Base-by-base conservation (phyloP, 495 filamentous ascomycete genomes). In the Podospora appendiculata region DNA sequence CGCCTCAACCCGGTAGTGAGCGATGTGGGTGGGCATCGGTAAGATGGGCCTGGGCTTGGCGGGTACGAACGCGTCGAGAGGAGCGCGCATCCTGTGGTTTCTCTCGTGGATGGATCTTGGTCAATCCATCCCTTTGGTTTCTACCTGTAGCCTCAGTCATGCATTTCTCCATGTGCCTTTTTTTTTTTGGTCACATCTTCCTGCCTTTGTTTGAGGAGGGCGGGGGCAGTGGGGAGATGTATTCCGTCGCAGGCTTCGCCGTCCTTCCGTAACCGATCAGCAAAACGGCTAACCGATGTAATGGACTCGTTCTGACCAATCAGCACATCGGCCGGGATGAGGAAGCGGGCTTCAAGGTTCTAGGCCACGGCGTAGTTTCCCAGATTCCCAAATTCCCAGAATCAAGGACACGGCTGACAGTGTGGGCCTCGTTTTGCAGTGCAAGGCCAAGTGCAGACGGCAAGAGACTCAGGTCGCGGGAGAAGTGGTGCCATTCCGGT, bases 201-300 rank as follows among this genome's bases (percentile, higher is more conserved):
- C 5, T 25, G n/a, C 25, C 25, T 25, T 25, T 25, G 25, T 25
- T 25, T 25, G 25, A 25, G 25, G 25, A 25, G 25, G 25, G 25
- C 25, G 25, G 25, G 25, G 25, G 25, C 2, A 25, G 25, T 25
- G 25, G 25, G 25, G 25, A 25, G 25, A 25, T 25, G 25, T 25
- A 25, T 25, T 5, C 25, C 25, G 25, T 25, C 25, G 25, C 25
- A 25, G 25, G 5, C 25, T 25, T 5, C n/a, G n/a, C n/a, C n/a
- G n/a, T n/a, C n/a, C n/a, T 36, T 4, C 42, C 49, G 56, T 54
- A 61, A 61, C 58, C 58, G 55, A 61, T 61, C 51, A 60, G 47
- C 48, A 42, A 47, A 25, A 41, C 39, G 44, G 47, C 52, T 51
- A 62, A 62, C 56, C 59, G 59, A 57, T 55, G 51, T 54, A 45